Conservation (phyloP, 306 rosid species). For the Vicia faba region DNA sequence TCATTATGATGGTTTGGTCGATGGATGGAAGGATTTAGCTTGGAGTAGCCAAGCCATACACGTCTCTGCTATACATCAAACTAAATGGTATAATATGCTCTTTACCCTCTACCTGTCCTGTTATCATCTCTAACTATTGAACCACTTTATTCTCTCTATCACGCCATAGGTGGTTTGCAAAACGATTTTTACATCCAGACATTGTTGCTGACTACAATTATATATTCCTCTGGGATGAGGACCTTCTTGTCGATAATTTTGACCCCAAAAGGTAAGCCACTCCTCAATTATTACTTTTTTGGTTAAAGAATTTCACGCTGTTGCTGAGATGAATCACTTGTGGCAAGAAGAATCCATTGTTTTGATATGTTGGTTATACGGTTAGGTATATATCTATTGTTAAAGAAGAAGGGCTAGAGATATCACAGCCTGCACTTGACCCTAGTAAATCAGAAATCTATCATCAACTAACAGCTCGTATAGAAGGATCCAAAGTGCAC, state of each 20-base stretch:
- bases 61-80: constrained; percentile 57
- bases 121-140: constrained; percentile 1
- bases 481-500: constrained; percentile 69
- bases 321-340: constrained; percentile 3
- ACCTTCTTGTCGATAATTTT: constrained; percentile 85
- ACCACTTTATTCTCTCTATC: constrained; percentile 19
- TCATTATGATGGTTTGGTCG: constrained; percentile 58
- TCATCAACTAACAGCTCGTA: constrained; percentile 79
- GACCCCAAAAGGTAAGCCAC: constrained; percentile 59
- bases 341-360: constrained; percentile 7
- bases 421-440: constrained; percentile 98
- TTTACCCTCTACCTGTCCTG: background rate
- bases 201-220: constrained; percentile 72
- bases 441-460: constrained; percentile 79
- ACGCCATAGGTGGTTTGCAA: constrained; percentile 86
- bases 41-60: constrained; percentile 55
- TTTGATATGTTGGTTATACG: constrained; percentile 33
- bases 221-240: constrained; percentile 98
- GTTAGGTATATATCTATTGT: constrained; percentile 78
- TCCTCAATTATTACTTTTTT: background rate
- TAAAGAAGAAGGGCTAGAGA: constrained; percentile 82
- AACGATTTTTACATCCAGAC: constrained; percentile 95
- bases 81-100: constrained; percentile 52
- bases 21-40: constrained; percentile 53
- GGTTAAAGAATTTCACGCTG: constrained; percentile 5